Evolutionary conservation across 306 rosid species (phyloP).

Genomic region (Pyrus communis): DNA sequence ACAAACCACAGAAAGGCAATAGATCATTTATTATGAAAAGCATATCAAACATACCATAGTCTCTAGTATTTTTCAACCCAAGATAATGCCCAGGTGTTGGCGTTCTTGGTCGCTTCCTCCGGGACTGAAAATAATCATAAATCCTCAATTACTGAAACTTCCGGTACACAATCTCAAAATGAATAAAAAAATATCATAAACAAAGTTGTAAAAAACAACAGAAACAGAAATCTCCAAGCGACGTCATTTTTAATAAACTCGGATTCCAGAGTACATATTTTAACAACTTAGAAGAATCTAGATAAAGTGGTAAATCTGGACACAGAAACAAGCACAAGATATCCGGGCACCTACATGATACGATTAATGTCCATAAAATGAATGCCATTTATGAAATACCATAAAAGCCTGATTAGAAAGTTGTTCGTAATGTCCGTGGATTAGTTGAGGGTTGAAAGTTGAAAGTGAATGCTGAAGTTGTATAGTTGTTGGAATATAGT

Average conservation of each 20-base stretch:
- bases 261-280: background rate
- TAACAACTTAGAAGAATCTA: background rate
- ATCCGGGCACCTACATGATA: constrained; percentile 27
- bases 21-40: background rate
- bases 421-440: constrained; percentile 96
- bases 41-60: constrained; percentile 45
- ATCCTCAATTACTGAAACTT: constrained; percentile 20
- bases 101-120: constrained; percentile 89
- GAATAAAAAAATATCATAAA: constrained; percentile 2
- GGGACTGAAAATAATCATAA: constrained; percentile 63
- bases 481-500: constrained; percentile 92
- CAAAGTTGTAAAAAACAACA: background rate
- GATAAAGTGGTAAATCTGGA: constrained; percentile 13
- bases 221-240: background rate
- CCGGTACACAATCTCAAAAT: background rate
- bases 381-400: constrained; percentile 82
- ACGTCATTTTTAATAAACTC: background rate
- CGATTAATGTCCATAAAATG: constrained; percentile 38
- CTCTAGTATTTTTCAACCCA: constrained; percentile 84
- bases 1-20: background rate
- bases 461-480: constrained; percentile 98
- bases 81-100: constrained; percentile 99
- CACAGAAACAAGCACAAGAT: constrained; percentile 14
- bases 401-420: constrained; percentile 85
- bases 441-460: constrained; percentile 58